Evolutionary conservation across 495 filamentous ascomycete species (phyloP), one percentile per base, ranked within the genome.

Genomic region (Lichina pygmaea): DNA sequence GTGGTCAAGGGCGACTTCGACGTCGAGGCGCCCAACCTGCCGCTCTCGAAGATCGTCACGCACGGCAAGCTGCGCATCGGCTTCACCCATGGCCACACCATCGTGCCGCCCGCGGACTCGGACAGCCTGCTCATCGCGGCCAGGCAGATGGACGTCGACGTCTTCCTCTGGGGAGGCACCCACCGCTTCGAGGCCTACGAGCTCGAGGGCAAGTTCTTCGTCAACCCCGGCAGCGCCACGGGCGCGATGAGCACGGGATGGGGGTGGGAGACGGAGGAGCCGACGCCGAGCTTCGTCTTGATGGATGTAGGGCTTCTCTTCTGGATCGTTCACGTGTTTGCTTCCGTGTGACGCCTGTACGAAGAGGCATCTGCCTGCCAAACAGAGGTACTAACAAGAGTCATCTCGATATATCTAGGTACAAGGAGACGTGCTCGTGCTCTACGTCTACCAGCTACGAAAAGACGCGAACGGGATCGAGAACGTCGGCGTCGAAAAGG

Each of bases 171-270:
- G 84, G 89, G 85, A 40, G 91, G 89, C n/a, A 93, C 86, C 11
- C 86, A 94, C 62, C 68, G 74, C 10, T 99, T 99, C 57, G 89
- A 99, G 64, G 92, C 91, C 32, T 97, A 93, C 55, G 91, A 97
- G 66, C 76, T 94, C 62, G 91, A 94, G 66, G 91, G 89, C 44
- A 83, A 91, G 59, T 97, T 97, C 65, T 97, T 97, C 60, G 77
- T 97, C 40, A 97, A 95, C 57, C 89, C 89, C 2, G 89, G 89
- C n/a, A 91, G 80, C 59, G 86, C 81, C 16, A 91, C 82, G 8
- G 84, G 84, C 9, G 85, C 85, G 0, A 71, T 84, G 56, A 77
- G 73, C 40, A 77, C 74, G 0, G 78, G 75, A 39, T 81, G 66
- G 66, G 72, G 64, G 68, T 67, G 61, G 44, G 73, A 75, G 13